These are phyloP conservation scores for Fusarium equiseti DNA, from an alignment of 2,329 filamentous ascomycete species.

Conservation along the genomic window DNA sequence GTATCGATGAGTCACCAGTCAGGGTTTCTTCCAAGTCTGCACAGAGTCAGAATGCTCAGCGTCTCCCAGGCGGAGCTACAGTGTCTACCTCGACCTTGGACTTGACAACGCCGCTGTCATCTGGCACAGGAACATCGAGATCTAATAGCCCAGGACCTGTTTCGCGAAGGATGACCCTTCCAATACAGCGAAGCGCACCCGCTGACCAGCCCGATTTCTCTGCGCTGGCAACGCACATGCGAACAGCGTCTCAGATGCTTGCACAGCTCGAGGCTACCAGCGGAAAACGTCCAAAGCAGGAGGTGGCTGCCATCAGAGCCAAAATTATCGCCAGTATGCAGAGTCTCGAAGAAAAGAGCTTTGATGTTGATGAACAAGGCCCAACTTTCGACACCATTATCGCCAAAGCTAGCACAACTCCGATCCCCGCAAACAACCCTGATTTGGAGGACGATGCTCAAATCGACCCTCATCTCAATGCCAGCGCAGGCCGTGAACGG, in stretches of 20 bases:
- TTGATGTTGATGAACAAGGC: constrained; percentile 78
- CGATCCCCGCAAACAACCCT: constrained; percentile 54
- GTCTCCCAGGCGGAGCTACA: constrained; percentile 71
- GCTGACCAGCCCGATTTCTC: constrained; percentile 83
- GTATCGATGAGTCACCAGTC: constrained; percentile 63
- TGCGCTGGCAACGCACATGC: constrained; percentile 87
- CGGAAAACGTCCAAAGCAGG: constrained; percentile 81
- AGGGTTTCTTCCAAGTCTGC: constrained; percentile 47
- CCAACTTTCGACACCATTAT: constrained; percentile 88
- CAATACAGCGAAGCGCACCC: constrained; percentile 65
- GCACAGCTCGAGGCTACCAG: constrained; percentile 84
- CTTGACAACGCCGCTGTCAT: constrained; percentile 74
- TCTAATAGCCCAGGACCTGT: constrained; percentile 73
- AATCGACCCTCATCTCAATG: constrained; percentile 68
- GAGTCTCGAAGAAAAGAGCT: constrained; percentile 85
- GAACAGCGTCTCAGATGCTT: constrained; percentile 87
- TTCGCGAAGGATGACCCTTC: constrained; percentile 70
- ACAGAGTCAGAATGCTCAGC: constrained; percentile 57
- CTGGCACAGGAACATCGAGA: constrained; percentile 74
- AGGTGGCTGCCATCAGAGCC: constrained; percentile 85
- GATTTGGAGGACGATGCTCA: constrained; percentile 69
- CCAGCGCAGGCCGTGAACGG: constrained; percentile 79
- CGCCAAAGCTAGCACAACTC: constrained; percentile 72
- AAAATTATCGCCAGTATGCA: constrained; percentile 95
- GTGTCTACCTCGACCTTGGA: constrained; percentile 71